Base-by-base conservation (phyloP, 1,284 basidiomycete species). In the Sparassis latifolia region DNA sequence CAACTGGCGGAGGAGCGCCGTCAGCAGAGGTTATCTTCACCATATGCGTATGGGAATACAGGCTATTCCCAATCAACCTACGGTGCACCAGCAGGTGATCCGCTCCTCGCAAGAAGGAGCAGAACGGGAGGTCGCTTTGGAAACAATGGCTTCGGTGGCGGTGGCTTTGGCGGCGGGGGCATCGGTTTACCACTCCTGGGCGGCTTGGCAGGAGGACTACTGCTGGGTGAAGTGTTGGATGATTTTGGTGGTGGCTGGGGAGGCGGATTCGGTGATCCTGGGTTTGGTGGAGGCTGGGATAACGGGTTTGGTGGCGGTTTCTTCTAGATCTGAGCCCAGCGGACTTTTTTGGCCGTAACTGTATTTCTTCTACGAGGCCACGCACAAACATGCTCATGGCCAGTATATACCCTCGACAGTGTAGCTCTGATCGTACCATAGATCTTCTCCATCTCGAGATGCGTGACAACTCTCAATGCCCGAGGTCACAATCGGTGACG, bases 201-300 rank as follows among this genome's bases (percentile, higher is more conserved):
- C 37, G 82, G 81, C 20, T 59, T 84, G 39, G 83, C 76, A 2
- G 82, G 82, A 29, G 82, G 83, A 1, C 60, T 84, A 20, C 56
- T 85, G 2, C 64, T 85, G 0, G 82, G 79, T 2, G 77, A 79
- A 43, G 55, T 74, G 20, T 45, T 83, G 3, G 57, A 54, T 37
- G 57, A 55, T 4, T 53, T 55, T 9, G 55, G 51, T 2, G 48
- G 50, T n/a, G 57, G 52, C 2, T 53, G 46, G 27, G 52, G 45
- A 28, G 45, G 45, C 32, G 49, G 48, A 37, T 46, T 48, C 3
- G 46, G 50, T 12, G 50, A 42, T 10, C 39, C 39, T n/a, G 43
- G 49, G 9, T 30, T 27, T 10, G 47, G 52, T 5, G 54, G 52
- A 4, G 50, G 47, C 28, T 49, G 32, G 32, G 52, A 49, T 3